Base-by-base conservation (phyloP, 1,284 basidiomycete species). In the Sanguinoderma infundibulare region DNA sequence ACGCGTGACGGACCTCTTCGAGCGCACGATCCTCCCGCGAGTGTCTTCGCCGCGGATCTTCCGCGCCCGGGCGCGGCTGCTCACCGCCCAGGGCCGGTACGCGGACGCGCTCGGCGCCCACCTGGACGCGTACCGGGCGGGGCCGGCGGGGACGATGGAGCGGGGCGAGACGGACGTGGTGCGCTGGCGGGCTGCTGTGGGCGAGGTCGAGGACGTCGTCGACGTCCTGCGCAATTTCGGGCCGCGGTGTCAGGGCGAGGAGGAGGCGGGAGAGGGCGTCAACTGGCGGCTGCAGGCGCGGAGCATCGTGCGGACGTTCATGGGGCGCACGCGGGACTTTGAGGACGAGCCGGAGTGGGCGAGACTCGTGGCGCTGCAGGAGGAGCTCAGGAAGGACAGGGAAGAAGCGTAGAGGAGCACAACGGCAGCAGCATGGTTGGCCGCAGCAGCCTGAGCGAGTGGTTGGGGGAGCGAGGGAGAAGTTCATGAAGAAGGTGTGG, bases 321-420 rank as follows among this genome's bases (percentile, higher is more conserved):
- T 96, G 77, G 95, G 92, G 3, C 81, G 89, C 55, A 88, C 89
- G 65, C 86, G 80, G 73, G 91, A 90, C 58, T 98, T 96, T 70
- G 92, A 91, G 72, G 94, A 95, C 60, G 92, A 97, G 75, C 83
- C 86, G 1, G 95, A 95, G 77, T 98, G 92, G 89, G 77, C 81
- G 44, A 79, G 81, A 66, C 79, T 98, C 68, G 81, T 82, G 67
- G 86, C 76, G 58, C 71, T 91, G 69, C 77, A 81, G 69, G 84
- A 87, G 34, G 89, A 89, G 52, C 74, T 90, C 36, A 71, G 67
- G 54, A 70, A 67, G 59, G n/a, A n/a, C n/a, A n/a, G n/a, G n/a
- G 72, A 71, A 58, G 71, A 71, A 8, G 42, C 42, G 52, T 67
- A 66, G 60, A 44, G 28, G 34, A 38, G 20, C 10, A n/a, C n/a